phyloP scores from a whole-genome alignment of 1,139 yeast genomes.

The Suhomyces taliae region DNA sequence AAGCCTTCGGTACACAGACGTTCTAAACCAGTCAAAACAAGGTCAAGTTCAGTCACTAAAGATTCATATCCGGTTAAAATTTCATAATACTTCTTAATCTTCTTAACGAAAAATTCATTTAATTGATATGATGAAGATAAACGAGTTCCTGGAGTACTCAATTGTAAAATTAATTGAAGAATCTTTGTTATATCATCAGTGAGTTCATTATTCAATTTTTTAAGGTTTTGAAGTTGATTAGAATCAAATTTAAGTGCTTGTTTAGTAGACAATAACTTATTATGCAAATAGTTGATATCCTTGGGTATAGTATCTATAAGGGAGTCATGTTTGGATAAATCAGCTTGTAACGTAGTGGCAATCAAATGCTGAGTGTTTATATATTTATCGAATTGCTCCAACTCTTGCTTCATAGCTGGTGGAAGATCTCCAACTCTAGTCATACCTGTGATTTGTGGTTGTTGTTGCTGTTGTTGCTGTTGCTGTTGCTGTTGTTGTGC shows the following conservation, averaged over 20 bases:
- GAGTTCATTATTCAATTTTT: constrained; percentile 54
- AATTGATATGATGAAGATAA: constrained; percentile 54
- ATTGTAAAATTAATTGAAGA: constrained; percentile 62
- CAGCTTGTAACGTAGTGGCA: constrained; percentile 73
- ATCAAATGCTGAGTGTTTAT: constrained; percentile 81
- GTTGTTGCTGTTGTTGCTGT: constrained; percentile 36
- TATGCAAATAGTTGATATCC: constrained; percentile 71
- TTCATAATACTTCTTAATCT: constrained; percentile 66
- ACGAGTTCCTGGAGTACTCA: constrained; percentile 67
- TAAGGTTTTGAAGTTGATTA: constrained; percentile 35
- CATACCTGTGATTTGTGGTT: constrained; percentile 68
- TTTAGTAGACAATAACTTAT: constrained; percentile 61
- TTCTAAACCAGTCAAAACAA: constrained; percentile 44
- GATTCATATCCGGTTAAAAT: constrained; percentile 70
- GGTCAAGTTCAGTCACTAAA: constrained; percentile 72
- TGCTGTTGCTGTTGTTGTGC: constrained; percentile 21
- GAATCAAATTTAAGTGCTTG: constrained; percentile 60
- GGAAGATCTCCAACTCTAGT: constrained; percentile 89
- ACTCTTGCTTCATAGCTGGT: constrained; percentile 63
- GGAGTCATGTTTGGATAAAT: constrained; percentile 62
- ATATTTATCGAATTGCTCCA: constrained; percentile 80
- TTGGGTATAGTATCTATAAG: constrained; percentile 79
- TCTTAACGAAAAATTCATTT: constrained; percentile 49
- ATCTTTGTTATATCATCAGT: constrained; percentile 69
- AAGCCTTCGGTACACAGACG: constrained; percentile 45